Conservation (phyloP, 2,329 filamentous ascomycete species). For the Cladobotryum mycophilum region DNA sequence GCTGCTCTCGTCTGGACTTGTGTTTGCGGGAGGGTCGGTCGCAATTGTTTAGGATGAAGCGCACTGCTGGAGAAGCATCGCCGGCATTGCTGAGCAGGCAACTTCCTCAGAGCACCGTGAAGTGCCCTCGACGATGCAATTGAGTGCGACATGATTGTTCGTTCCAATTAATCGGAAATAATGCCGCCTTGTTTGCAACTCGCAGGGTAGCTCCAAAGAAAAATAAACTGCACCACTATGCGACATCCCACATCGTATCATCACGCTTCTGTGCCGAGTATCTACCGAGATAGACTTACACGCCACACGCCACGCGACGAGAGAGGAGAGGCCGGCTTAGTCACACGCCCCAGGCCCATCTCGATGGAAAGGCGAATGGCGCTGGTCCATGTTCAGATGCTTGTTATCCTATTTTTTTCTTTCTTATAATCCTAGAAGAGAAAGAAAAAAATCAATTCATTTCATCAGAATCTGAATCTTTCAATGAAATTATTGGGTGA, state of each 20-base stretch:
- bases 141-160: constrained; percentile 32
- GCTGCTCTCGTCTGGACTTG: constrained; percentile 28
- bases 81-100: constrained; percentile 32
- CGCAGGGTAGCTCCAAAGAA: no score
- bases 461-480: background rate
- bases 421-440: no score
- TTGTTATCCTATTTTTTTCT: no score
- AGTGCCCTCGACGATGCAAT: constrained; percentile 30
- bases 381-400: no score
- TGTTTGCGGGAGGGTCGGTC: constrained; percentile 26
- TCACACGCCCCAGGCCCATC: no score
- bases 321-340: background rate
- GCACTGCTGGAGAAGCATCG: constrained; percentile 36
- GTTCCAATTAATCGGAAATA: constrained; percentile 1
- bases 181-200: no score
- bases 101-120: constrained; percentile 26
- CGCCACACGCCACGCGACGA: background rate
- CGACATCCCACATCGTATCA: no score
- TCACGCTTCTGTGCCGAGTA: background rate
- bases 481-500: background rate
- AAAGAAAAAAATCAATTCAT: no score
- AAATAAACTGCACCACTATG: no score
- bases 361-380: background rate
- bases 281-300: background rate
- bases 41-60: constrained; percentile 29